Percentiles rank a stretch among this genome's conserved stretches.
These are phyloP conservation scores for Neurospora africana DNA, from an alignment of 495 filamentous ascomycete species.

Conservation along the genomic window DNA sequence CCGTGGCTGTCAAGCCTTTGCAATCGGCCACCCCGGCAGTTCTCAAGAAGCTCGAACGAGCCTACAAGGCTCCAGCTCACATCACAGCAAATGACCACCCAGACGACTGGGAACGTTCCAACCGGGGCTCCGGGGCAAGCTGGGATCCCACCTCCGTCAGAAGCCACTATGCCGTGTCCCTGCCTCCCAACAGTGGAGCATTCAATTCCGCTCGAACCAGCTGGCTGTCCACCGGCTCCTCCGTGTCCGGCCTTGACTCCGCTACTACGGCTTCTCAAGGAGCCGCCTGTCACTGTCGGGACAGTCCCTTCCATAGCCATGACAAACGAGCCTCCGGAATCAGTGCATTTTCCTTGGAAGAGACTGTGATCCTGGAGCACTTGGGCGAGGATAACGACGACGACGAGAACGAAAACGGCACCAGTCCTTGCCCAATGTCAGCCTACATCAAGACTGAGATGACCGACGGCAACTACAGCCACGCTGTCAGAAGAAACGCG, in stretches of 20 bases:
- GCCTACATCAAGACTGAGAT: not conserved
- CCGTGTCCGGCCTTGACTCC: not conserved
- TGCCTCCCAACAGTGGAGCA: not conserved
- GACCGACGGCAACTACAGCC: not conserved
- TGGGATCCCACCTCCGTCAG: not conserved
- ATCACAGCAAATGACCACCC: conserved; percentile 2
- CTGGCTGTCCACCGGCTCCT: not conserved
- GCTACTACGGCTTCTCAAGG: not conserved
- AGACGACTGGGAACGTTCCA: not conserved
- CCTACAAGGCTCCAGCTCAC: conserved; percentile 1
- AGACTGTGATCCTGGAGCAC: not conserved
- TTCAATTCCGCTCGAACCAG: not conserved
- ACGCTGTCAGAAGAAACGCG: not conserved
- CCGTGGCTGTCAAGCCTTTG: conserved; percentile 4
- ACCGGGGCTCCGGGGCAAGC: conserved; percentile 2
- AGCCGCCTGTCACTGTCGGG: not conserved
- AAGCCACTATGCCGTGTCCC: not conserved
- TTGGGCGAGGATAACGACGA: not conserved
- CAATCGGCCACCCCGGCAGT: conserved; percentile 2
- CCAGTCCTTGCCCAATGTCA: not conserved
- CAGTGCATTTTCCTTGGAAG: not conserved
- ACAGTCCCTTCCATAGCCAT: not conserved
- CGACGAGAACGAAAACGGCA: not conserved
- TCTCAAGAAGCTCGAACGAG: not conserved
- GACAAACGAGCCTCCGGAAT: not conserved